Evolutionary conservation across 176 grass and related monocot species (phyloP).

Genomic region (Pontederia paniculata): DNA sequence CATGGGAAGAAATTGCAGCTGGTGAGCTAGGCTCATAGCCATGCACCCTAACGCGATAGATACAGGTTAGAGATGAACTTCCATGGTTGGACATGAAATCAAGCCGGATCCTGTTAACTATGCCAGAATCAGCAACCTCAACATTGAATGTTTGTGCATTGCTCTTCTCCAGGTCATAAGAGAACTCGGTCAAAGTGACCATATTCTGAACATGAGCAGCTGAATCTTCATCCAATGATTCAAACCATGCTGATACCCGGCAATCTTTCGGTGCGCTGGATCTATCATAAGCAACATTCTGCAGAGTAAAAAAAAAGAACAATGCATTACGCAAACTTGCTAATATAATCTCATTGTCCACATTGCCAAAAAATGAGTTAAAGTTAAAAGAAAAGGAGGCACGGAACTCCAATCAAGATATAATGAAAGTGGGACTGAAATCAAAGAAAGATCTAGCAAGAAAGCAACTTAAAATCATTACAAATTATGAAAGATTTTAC

Average conservation of each 20-base stretch:
- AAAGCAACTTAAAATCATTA: too few relatives aligned
- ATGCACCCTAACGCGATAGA: slow-evolving; percentile 65
- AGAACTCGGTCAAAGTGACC: slow-evolving; percentile 28
- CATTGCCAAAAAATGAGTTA: too few relatives aligned
- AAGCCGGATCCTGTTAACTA: slow-evolving; percentile 49
- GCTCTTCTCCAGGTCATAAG: slow-evolving; percentile 43
- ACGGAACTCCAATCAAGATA: too few relatives aligned
- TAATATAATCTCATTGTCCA: too few relatives aligned
- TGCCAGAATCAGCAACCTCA: slow-evolving; percentile 12
- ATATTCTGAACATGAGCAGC: slow-evolving; percentile 20
- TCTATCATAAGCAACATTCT: slow-evolving; percentile 63
- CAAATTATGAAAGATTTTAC: too few relatives aligned
- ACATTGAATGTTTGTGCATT: slow-evolving; percentile 53
- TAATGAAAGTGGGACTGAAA: too few relatives aligned
- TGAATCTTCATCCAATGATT: slow-evolving; percentile 18
- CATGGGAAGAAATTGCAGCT: not conserved
- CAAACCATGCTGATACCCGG: slow-evolving; percentile 42
- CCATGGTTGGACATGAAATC: slow-evolving; percentile 67
- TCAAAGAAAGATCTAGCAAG: too few relatives aligned
- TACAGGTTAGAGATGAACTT: slow-evolving; percentile 45
- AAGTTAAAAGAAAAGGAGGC: too few relatives aligned
- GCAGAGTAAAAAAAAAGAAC: slow-evolving; percentile 4
- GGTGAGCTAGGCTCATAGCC: slow-evolving; percentile 32
- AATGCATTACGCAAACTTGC: too few relatives aligned
- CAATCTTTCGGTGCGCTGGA: slow-evolving; percentile 63